Conservation (phyloP, 768 basidiomycete genomes). For the Coprinellus aureogranulatus region DNA sequence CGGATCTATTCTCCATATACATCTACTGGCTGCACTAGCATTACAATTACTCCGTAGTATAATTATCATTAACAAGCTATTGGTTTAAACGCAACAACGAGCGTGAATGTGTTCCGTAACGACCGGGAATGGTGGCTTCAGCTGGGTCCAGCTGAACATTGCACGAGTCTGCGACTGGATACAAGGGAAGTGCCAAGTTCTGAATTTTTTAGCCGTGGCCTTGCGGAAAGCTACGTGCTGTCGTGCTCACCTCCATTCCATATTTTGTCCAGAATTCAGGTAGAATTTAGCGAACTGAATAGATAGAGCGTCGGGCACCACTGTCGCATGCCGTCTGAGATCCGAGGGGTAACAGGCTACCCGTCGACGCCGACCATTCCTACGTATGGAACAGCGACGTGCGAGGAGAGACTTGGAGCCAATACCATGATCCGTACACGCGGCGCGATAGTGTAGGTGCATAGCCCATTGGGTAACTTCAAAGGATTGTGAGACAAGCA, state of each 20-base stretch:
- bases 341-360: neutral
- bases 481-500: too few relatives aligned
- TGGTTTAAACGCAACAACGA: neutral
- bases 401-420: too few relatives aligned
- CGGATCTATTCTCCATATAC: neutral
- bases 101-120: neutral
- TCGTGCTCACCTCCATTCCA: too few relatives aligned
- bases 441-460: too few relatives aligned
- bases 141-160: neutral
- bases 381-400: too few relatives aligned
- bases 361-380: slow-evolving; percentile 12
- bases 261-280: too few relatives aligned
- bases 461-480: too few relatives aligned
- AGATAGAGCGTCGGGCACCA: neutral
- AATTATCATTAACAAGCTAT: slow-evolving; percentile 4
- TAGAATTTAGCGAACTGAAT: neutral
- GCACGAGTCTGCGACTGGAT: too few relatives aligned
- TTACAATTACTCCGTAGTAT: neutral
- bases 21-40: neutral
- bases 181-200: too few relatives aligned
- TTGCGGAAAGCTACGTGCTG: too few relatives aligned
- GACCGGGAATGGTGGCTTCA: neutral
- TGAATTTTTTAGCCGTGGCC: too few relatives aligned
- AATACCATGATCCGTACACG: too few relatives aligned
- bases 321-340: neutral